Conservation (phyloP, 2,329 filamentous ascomycete genomes). For the Sporothrix pseudoabietina region DNA sequence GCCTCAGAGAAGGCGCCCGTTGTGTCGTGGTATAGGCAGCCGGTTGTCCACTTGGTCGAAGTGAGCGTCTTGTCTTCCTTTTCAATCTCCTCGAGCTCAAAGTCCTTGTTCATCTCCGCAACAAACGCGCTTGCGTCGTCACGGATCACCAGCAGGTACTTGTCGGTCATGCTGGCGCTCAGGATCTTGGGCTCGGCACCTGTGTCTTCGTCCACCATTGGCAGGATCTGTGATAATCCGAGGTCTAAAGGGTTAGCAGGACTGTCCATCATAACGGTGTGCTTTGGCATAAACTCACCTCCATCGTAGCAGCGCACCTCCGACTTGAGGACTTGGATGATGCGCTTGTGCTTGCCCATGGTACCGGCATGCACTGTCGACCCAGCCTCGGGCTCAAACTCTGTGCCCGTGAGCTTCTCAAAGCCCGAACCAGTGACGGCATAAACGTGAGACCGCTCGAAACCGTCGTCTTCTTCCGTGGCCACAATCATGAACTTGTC, state of each 20-base stretch:
- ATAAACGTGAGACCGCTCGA: constrained; percentile 76
- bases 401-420: constrained; percentile 75
- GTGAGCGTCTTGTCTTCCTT: constrained; percentile 59
- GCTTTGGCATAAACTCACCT: constrained; percentile 57
- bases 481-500: constrained; percentile 84
- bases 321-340: constrained; percentile 83
- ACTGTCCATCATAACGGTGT: background rate
- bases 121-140: constrained; percentile 82
- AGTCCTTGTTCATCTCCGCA: constrained; percentile 75
- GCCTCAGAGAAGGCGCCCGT: constrained; percentile 55
- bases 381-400: constrained; percentile 89
- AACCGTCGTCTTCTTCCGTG: constrained; percentile 65
- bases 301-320: constrained; percentile 91
- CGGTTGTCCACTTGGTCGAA: constrained; percentile 75
- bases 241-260: constrained; percentile 61
- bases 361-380: constrained; percentile 83
- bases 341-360: constrained; percentile 75
- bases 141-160: constrained; percentile 78
- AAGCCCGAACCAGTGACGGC: constrained; percentile 72
- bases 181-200: constrained; percentile 77
- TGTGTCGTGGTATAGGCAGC: constrained; percentile 77
- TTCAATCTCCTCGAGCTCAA: constrained; percentile 82
- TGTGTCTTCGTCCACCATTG: constrained; percentile 88
- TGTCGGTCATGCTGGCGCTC: constrained; percentile 81
- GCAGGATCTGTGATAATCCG: constrained; percentile 84